These are phyloP conservation scores for Penicillium subrubescens DNA, from an alignment of 495 filamentous ascomycete species.

Conservation along the genomic window DNA sequence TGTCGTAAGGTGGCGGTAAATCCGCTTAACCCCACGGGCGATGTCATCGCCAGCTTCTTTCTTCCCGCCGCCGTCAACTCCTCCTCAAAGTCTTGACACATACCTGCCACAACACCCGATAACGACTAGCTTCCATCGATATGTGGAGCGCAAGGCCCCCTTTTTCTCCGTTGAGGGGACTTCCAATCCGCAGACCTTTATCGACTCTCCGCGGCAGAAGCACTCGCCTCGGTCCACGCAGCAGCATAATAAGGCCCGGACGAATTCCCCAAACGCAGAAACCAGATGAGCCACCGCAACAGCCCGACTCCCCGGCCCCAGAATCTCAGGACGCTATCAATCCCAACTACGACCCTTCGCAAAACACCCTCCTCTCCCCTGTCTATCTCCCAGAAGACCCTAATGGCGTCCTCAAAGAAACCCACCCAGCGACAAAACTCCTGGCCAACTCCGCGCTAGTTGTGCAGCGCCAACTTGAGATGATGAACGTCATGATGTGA, in stretches of 20 bases:
- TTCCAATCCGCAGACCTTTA: constrained; percentile 30
- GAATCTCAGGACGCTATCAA: constrained; percentile 19
- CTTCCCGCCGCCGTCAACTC: not conserved
- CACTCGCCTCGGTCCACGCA: constrained; percentile 34
- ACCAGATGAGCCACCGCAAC: constrained; percentile 9
- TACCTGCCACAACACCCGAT: not conserved
- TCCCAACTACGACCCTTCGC: constrained; percentile 39
- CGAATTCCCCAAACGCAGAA: constrained; percentile 16
- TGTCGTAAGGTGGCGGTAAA: constrained; percentile 24
- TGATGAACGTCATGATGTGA: constrained; percentile 70
- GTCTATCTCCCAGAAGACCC: constrained; percentile 66
- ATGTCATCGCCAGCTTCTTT: constrained; percentile 26
- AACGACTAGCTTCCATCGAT: not conserved
- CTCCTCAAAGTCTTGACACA: not conserved
- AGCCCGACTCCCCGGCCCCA: constrained; percentile 8
- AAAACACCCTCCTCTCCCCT: constrained; percentile 53
- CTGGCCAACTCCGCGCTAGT: constrained; percentile 66
- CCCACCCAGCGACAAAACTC: constrained; percentile 60
- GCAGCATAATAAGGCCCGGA: constrained; percentile 33
- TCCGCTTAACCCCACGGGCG: constrained; percentile 38
- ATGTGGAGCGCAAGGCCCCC: constrained; percentile 41
- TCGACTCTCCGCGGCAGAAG: constrained; percentile 35
- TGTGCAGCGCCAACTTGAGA: constrained; percentile 65
- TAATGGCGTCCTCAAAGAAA: constrained; percentile 59
- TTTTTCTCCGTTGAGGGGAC: constrained; percentile 23